Evolutionary conservation across 2,329 filamentous ascomycete genomes (phyloP).

Genomic region (Pyrenochaeta sp.): DNA sequence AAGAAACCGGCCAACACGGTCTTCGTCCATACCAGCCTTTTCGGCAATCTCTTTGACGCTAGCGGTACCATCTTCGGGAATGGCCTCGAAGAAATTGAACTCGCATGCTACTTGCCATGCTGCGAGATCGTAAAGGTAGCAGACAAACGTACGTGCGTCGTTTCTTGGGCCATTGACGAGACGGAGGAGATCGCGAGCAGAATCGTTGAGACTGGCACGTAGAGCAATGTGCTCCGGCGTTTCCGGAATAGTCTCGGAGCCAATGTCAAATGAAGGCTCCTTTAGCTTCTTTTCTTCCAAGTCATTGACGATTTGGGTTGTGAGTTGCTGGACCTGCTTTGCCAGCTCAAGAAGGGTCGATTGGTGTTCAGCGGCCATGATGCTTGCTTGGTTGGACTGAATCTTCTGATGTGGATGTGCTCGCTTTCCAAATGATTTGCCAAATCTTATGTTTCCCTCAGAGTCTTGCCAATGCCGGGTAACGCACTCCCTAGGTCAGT

Average conservation of each 20-base stretch:
- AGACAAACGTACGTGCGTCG: conserved; percentile 19
- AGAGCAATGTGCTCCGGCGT: conserved; percentile 15
- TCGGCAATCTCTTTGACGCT: conserved; percentile 17
- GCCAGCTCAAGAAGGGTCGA: conserved; percentile 20
- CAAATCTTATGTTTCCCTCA: not conserved
- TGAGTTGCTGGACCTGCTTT: conserved; percentile 16
- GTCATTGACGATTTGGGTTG: conserved; percentile 14
- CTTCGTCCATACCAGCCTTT: conserved; percentile 20
- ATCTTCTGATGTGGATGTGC: not conserved
- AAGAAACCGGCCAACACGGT: conserved; percentile 19
- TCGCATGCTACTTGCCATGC: conserved; percentile 29
- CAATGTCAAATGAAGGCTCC: conserved; percentile 19
- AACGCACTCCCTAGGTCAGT: too few species aligned
- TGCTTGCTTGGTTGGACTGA: not conserved
- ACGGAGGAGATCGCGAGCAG: conserved; percentile 28
- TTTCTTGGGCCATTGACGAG: conserved; percentile 26
- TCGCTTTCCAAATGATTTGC: not conserved
- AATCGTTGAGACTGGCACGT: conserved; percentile 22
- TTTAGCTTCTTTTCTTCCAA: conserved; percentile 11
- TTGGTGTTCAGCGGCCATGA: conserved; percentile 12
- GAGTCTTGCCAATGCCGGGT: not conserved
- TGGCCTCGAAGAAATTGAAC: conserved; percentile 22
- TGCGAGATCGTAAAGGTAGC: conserved; percentile 24
- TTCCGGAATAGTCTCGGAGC: conserved; percentile 13
- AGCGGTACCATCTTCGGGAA: conserved; percentile 15